These are phyloP conservation scores for Yamadazyma blattariae DNA, from an alignment of 1,139 yeast genomes.

Conservation along the genomic window DNA sequence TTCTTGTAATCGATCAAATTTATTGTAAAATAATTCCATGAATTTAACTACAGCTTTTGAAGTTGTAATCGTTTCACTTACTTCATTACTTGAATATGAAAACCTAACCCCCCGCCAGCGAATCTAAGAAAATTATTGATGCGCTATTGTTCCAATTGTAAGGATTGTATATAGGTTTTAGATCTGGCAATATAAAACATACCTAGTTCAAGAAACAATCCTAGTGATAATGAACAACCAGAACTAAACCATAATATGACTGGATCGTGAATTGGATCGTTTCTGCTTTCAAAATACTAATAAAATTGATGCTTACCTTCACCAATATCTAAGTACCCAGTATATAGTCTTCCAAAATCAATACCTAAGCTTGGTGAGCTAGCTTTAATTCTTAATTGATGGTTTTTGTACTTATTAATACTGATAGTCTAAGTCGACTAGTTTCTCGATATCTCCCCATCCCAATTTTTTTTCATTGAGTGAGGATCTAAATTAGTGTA, in stretches of 20 bases:
- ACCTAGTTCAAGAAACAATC: constrained; percentile 32
- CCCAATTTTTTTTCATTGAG: no score
- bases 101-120: constrained; percentile 84
- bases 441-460: background rate
- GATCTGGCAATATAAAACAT: constrained; percentile 24
- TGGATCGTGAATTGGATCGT: constrained; percentile 32
- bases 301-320: constrained; percentile 54
- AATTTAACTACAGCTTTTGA: constrained; percentile 73
- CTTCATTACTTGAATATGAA: constrained; percentile 54
- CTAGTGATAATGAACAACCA: constrained; percentile 60
- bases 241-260: constrained; percentile 50
- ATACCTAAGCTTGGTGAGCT: constrained; percentile 51
- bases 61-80: constrained; percentile 55
- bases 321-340: constrained; percentile 79
- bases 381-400: constrained; percentile 2
- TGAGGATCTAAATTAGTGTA: background rate
- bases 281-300: constrained; percentile 36
- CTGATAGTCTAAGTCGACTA: background rate
- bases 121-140: constrained; percentile 80
- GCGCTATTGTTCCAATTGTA: constrained; percentile 82
- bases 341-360: constrained; percentile 69
- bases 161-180: constrained; percentile 39
- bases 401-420: background rate
- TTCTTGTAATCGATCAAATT: constrained; percentile 53
- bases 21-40: constrained; percentile 64